Base-by-base conservation (phyloP, 371 early-diverging fungal genomes). In the Cokeromyces recurvatus region DNA sequence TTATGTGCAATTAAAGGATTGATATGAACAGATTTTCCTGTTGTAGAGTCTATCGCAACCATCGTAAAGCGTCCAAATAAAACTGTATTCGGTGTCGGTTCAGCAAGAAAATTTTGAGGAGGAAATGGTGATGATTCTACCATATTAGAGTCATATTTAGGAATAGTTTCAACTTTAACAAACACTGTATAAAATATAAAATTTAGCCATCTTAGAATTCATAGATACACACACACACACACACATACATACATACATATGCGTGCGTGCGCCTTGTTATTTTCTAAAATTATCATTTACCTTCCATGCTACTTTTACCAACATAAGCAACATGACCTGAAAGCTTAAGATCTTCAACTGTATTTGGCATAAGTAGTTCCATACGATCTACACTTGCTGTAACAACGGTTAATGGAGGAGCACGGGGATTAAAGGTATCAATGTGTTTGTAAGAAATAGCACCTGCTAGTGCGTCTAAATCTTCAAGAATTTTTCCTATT, bases 301-400 rank as follows among this genome's bases (percentile, higher is more conserved):
- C 57, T 66, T 94, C 94, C 88, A 95, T 86, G 11, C 91, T 90
- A 46, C 86, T 86, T 37, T 60, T 74, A 11, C 94, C 94, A 9
- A 90, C 92, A 57, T 82, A 82, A 16, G 81, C 78, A 21, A 91
- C 90, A 41, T 79, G 76, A 3, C 94, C 94, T 14, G 77, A 74
- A n/a, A 94, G 49, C 5, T 79, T 75, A 31, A 91, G 66, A 57
- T 92, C 89, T 50, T 84, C 75, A 7, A 73, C 56, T 7, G 77
- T 68, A 25, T 88, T 72, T 11, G 68, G 68, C 37, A 74, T 56
- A 31, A 84, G 62, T 39, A 94, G 51, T 25, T 94, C 91, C 45
- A 94, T 89, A 16, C 95, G 72, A 64, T 94, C 94, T 3, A 94
- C 84, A 10, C 89, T 78, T 0, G 94, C 94, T 16, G 89, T 91